These are phyloP conservation scores for Canariomyces notabilis DNA, from an alignment of 2,329 filamentous ascomycete genomes.

Conservation along the genomic window DNA sequence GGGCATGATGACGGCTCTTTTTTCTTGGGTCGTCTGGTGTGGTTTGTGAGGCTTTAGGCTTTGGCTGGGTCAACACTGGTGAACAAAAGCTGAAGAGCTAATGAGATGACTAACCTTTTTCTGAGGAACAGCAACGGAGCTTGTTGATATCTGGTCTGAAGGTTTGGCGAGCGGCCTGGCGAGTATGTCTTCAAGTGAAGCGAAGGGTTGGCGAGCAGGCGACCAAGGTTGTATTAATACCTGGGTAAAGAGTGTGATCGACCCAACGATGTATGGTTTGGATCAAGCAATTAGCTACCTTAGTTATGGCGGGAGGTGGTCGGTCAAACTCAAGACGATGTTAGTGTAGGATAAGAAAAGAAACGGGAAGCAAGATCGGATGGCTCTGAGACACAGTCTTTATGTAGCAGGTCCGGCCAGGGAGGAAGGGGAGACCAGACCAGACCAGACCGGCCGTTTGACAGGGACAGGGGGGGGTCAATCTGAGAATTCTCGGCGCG, in stretches of 20 bases:
- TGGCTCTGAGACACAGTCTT: slow-evolving; percentile 17
- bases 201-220: slow-evolving; percentile 7
- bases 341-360: slow-evolving; percentile 14
- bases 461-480: slow-evolving; percentile 14
- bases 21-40: background rate
- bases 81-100: background rate
- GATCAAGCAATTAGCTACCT: slow-evolving; percentile 3
- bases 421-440: slow-evolving; percentile 14
- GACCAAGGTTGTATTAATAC: slow-evolving; percentile 17
- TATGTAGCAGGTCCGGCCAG: slow-evolving; percentile 21
- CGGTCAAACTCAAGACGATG: too few species aligned
- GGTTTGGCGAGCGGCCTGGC: slow-evolving; percentile 5
- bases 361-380: slow-evolving; percentile 9
- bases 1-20: slow-evolving; percentile 35
- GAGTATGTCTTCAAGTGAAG: slow-evolving; percentile 6
- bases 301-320: slow-evolving; percentile 8
- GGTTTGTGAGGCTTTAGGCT: background rate
- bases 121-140: background rate
- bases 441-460: slow-evolving; percentile 13
- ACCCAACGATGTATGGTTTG: too few species aligned
- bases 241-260: slow-evolving; percentile 3
- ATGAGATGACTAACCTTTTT: slow-evolving; percentile 2
- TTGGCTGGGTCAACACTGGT: background rate
- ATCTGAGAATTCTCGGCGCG: slow-evolving; percentile 18
- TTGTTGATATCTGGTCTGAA: slow-evolving; percentile 7